These are phyloP conservation scores for Tuber calosporum DNA, from an alignment of 495 filamentous ascomycete genomes.

Conservation along the genomic window DNA sequence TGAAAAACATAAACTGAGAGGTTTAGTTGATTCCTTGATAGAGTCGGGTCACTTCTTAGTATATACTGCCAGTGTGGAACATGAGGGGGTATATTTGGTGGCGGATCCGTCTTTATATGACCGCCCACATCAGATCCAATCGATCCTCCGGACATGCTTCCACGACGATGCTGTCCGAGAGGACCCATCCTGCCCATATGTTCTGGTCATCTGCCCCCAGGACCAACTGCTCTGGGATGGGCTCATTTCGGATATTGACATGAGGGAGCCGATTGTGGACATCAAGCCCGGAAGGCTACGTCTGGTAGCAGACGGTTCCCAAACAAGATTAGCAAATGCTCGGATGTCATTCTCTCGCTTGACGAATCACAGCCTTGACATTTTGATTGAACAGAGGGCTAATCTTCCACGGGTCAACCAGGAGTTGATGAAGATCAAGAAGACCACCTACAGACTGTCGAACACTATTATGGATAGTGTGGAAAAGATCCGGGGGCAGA, in stretches of 20 bases:
- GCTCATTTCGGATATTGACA: constrained; percentile 59
- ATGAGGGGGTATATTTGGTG: constrained; percentile 72
- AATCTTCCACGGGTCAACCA: constrained; percentile 87
- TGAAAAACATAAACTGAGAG: constrained; percentile 57
- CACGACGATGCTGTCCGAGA: constrained; percentile 64
- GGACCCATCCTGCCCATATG: constrained; percentile 68
- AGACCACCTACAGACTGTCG: constrained; percentile 91
- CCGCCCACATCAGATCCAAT: constrained; percentile 69
- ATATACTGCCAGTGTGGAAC: constrained; percentile 57
- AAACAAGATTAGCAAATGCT: constrained; percentile 68
- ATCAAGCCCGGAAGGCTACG: constrained; percentile 80
- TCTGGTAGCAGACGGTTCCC: constrained; percentile 81
- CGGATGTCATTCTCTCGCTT: constrained; percentile 65
- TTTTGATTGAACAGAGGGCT: constrained; percentile 83
- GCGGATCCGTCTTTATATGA: constrained; percentile 71
- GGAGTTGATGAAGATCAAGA: constrained; percentile 89
- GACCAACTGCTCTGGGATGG: constrained; percentile 73
- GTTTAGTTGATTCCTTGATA: constrained; percentile 74
- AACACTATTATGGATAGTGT: constrained; percentile 99
- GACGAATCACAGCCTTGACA: constrained; percentile 72
- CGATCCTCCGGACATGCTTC: constrained; percentile 79
- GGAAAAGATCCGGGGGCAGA: constrained; percentile 79
- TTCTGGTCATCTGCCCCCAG: constrained; percentile 78
- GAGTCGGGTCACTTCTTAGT: constrained; percentile 81
- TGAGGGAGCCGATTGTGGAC: constrained; percentile 73